phyloP scores from a whole-genome alignment of 2,329 filamentous ascomycete species.

The Elsinoe fawcettii region DNA sequence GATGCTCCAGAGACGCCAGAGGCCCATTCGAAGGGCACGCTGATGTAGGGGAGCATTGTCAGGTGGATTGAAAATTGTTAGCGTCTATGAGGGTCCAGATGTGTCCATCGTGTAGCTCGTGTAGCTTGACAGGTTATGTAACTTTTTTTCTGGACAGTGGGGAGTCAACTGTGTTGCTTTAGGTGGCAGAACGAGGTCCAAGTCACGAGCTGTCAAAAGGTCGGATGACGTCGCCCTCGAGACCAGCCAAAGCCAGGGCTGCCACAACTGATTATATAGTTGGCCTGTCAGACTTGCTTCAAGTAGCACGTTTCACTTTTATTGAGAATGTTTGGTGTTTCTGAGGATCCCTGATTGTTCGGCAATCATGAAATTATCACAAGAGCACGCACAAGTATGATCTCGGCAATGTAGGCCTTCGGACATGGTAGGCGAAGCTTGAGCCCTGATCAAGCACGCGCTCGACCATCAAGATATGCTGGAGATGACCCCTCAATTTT shows the following conservation, averaged over 20 bases:
- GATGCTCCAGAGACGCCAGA: conserved; percentile 9
- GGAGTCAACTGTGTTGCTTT: not conserved
- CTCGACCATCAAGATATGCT: not conserved
- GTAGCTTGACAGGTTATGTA: not conserved
- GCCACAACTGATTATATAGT: not conserved
- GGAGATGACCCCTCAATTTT: conserved; percentile 1
- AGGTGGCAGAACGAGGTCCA: not conserved
- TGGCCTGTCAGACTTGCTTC: not conserved
- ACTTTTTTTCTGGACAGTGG: not conserved
- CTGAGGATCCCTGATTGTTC: too few relatives aligned
- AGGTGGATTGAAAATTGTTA: not conserved
- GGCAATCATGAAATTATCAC: too few relatives aligned
- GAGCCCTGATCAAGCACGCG: not conserved
- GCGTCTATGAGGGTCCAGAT: not conserved
- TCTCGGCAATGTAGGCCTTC: not conserved
- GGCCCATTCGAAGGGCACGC: conserved; percentile 29
- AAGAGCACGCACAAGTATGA: not conserved
- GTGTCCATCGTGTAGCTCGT: not conserved
- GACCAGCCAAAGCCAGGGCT: not conserved
- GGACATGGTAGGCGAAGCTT: not conserved
- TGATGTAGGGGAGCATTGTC: conserved; percentile 57
- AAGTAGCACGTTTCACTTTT: not conserved
- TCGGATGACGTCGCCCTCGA: conserved; percentile 1
- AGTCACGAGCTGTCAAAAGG: conserved; percentile 2
- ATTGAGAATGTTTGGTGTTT: too few relatives aligned